Evolutionary conservation across 169 alveolate genomes (phyloP), one percentile per base, ranked within the genome.

Genomic region (Eimeria brunetti): DNA sequence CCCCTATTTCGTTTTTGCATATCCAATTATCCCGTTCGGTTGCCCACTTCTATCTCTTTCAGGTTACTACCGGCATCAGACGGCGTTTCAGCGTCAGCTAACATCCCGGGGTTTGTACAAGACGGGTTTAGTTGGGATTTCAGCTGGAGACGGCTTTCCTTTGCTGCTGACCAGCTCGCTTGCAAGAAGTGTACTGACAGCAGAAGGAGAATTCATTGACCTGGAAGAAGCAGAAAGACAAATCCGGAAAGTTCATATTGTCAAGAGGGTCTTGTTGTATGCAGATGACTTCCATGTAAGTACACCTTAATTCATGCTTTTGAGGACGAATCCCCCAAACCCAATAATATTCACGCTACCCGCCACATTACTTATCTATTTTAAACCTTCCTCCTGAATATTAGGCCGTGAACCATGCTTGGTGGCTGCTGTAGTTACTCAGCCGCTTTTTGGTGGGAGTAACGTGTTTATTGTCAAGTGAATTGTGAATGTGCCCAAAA

Each of bases 201-300:
- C 91, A 20, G 91, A 56, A 62, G 91, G 91, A 51, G 91, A 85
- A 38, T 85, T 85, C 51, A 85, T 85, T 38, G 91, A 85, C 91
- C 49, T 85, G n/a, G 91, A 85, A 85, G 91, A 85, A 85, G 91
- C 91, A 22, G 91, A 85, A 24, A 33, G 91, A 36, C 91, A 85
- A 62, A 56, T 85, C 60, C 62, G 78, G 41, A 85, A 85, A 36
- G 91, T 85, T 16, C 91, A 69, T 7, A 60, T 85, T 11, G 91
- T 85, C 14, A 69, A 51, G 58, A 69, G 91, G 36, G 91, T 60
- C n/a, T 46, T 85, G 62, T 38, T 85, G 44, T 85, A 85, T 60
- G 91, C 51, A 30, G 91, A 85, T 41, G 91, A 85, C 81, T 85
- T 85, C 44, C 80, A 85, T 62, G 91, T 85, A 33, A 85, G 91